phyloP scores from a whole-genome alignment of 768 basidiomycete species.

The Punctularia strigosozonata region DNA sequence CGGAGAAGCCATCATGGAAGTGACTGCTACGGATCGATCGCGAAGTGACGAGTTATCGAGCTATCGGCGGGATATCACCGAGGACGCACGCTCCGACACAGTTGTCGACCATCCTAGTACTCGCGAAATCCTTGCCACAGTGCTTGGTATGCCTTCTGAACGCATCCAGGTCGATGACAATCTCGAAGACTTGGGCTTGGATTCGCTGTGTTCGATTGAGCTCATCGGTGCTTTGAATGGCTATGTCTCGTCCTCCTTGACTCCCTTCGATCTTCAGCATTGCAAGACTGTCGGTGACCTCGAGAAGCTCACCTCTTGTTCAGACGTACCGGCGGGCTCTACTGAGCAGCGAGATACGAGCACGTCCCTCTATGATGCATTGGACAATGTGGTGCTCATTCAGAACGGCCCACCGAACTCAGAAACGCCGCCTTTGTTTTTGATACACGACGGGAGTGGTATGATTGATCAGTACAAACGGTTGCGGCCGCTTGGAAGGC shows the following conservation, averaged over 20 bases:
- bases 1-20: too few relatives aligned
- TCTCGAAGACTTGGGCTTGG: constrained; percentile 42
- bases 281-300: constrained; percentile 11
- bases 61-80: too few relatives aligned
- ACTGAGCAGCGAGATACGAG: not conserved
- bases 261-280: constrained; percentile 26
- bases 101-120: too few relatives aligned
- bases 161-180: constrained; percentile 33
- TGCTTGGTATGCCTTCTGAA: constrained; percentile 25
- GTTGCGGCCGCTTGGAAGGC: constrained; percentile 32
- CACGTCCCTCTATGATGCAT: constrained; percentile 1
- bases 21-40: too few relatives aligned
- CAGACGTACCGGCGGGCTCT: not conserved
- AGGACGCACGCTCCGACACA: too few relatives aligned
- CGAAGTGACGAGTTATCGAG: too few relatives aligned
- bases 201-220: constrained; percentile 58
- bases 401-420: constrained; percentile 19
- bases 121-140: constrained; percentile 32
- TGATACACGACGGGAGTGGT: constrained; percentile 70
- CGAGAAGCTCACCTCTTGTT: not conserved
- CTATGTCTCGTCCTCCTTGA: constrained; percentile 27
- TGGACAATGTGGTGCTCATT: constrained; percentile 22
- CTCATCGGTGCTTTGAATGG: constrained; percentile 36
- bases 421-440: constrained; percentile 37
- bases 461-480: constrained; percentile 38